Evolutionary conservation across 106 monocot species (phyloP).

Genomic region (Dendrobium catenatum): DNA sequence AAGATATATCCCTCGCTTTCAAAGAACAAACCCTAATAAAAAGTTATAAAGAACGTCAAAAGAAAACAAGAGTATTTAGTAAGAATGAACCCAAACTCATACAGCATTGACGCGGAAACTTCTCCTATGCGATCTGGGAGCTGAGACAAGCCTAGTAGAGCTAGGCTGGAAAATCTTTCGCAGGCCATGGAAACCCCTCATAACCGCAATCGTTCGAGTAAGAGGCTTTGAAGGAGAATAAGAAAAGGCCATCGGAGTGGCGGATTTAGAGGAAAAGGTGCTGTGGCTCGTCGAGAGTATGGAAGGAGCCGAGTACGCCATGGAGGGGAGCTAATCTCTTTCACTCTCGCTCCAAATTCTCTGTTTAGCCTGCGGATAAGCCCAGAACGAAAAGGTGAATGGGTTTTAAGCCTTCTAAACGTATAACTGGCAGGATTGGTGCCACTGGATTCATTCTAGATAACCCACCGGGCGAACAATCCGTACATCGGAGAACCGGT

Average conservation of each 20-base stretch:
- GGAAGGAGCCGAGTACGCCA: constrained; percentile 40
- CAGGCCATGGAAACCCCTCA: constrained; percentile 39
- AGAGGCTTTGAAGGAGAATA: constrained; percentile 5
- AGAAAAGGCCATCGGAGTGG: constrained; percentile 16
- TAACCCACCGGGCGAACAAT: no score
- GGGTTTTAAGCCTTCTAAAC: neutral
- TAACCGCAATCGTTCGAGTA: constrained; percentile 27
- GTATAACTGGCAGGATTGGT: no score
- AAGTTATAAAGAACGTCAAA: neutral
- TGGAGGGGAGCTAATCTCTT: constrained; percentile 1
- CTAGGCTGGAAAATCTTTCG: constrained; percentile 20
- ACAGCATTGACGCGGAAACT: constrained; percentile 69
- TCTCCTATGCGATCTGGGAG: constrained; percentile 25
- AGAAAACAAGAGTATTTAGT: neutral
- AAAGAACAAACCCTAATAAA: neutral
- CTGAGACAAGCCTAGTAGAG: constrained; percentile 17
- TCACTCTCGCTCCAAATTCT: neutral
- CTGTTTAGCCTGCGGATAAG: neutral
- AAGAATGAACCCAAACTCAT: neutral
- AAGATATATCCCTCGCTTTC: neutral
- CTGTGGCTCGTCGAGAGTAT: constrained; percentile 26
- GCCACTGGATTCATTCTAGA: no score
- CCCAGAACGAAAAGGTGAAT: neutral
- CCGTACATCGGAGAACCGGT: no score
- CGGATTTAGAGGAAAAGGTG: constrained; percentile 13